Evolutionary conservation across 495 filamentous ascomycete genomes (phyloP).

Genomic region (Lepraria neglecta): DNA sequence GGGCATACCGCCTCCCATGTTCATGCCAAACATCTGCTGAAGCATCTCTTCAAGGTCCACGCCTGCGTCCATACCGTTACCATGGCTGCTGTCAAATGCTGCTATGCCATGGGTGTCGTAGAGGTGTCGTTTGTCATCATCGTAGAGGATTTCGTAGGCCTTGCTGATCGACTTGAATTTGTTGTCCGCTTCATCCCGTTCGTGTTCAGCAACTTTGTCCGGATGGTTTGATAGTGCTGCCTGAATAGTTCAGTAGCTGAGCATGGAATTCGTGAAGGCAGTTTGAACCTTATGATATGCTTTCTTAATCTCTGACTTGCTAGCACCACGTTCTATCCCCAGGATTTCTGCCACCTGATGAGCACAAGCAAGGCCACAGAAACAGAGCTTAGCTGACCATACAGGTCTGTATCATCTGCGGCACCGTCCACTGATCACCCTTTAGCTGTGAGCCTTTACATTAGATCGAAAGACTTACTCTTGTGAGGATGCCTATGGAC

Average conservation of each 20-base stretch:
- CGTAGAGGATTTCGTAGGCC: constrained; percentile 95
- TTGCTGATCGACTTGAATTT: constrained; percentile 87
- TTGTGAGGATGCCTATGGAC: neutral
- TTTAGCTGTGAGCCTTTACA: neutral
- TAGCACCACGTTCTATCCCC: constrained; percentile 60
- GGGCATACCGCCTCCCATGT: constrained; percentile 44
- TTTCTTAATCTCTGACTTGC: constrained; percentile 85
- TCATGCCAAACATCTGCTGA: constrained; percentile 82
- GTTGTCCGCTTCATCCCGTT: constrained; percentile 75
- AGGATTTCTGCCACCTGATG: constrained; percentile 59
- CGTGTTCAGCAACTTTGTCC: constrained; percentile 87
- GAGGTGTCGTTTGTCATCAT: constrained; percentile 84
- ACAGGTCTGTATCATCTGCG: constrained; percentile 56
- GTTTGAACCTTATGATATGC: constrained; percentile 83
- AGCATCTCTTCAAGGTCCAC: constrained; percentile 87
- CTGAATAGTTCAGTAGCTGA: constrained; percentile 39
- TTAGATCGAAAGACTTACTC: constrained; percentile 7
- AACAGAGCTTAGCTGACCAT: constrained; percentile 45
- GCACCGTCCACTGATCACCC: constrained; percentile 32
- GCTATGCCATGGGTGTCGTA: constrained; percentile 95
- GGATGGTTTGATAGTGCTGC: constrained; percentile 84
- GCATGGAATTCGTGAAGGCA: neutral
- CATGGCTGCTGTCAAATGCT: constrained; percentile 72
- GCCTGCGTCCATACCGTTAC: constrained; percentile 59
- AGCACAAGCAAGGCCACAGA: constrained; percentile 12